Conservation (phyloP, 2,329 filamentous ascomycete species). For the Scytalidium sp. region DNA sequence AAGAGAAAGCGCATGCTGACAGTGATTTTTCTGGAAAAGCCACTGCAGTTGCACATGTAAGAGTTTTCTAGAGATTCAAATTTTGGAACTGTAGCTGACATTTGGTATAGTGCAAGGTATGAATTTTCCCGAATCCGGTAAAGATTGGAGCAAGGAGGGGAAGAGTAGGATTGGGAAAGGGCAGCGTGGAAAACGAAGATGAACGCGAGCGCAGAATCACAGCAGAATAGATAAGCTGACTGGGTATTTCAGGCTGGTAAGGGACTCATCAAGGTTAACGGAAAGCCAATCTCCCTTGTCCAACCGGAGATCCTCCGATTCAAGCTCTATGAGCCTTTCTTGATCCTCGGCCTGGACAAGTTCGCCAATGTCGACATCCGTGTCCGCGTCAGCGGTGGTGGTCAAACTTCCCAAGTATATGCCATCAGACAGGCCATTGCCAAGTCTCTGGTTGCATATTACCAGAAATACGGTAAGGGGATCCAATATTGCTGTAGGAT, state of each 20-base stretch:
- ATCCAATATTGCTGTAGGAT: no score
- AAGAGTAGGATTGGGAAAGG: neutral
- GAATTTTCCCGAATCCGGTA: conserved; percentile 19
- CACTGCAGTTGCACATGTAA: conserved; percentile 60
- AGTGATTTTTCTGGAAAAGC: conserved; percentile 39
- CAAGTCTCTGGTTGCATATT: conserved; percentile 94
- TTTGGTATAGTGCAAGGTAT: conserved; percentile 61
- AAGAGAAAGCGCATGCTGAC: conserved; percentile 24
- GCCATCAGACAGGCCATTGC: conserved; percentile 96
- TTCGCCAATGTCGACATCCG: conserved; percentile 94
- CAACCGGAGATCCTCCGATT: conserved; percentile 93
- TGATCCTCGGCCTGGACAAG: conserved; percentile 93
- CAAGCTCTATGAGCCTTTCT: conserved; percentile 98
- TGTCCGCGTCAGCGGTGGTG: conserved; percentile 90
- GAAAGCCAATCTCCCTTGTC: conserved; percentile 84
- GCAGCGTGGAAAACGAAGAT: neutral
- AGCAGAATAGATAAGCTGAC: conserved; percentile 18
- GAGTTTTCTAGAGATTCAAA: no score
- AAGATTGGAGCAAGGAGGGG: neutral
- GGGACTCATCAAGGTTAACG: conserved; percentile 96
- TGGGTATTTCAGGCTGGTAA: conserved; percentile 55
- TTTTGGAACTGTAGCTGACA: neutral
- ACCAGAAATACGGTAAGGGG: conserved; percentile 73
- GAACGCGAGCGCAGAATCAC: conserved; percentile 6
- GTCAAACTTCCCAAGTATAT: conserved; percentile 93